Conservation (phyloP, 805 yeast species). For the Metschnikowia arizonensis region DNA sequence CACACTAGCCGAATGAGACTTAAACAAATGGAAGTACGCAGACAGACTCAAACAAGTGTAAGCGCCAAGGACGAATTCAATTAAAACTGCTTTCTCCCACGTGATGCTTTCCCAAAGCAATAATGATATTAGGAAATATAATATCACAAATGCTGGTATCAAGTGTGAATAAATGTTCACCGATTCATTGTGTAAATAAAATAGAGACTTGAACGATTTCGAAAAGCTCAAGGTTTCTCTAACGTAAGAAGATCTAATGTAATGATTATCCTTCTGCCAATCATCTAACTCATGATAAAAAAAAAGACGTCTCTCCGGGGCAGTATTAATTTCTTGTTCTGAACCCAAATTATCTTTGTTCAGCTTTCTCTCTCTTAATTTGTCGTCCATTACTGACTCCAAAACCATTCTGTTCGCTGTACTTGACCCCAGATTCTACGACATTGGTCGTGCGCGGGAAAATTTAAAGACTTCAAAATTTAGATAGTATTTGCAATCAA, state of each 20-base stretch:
- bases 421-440: neutral
- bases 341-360: neutral
- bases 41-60: slow-evolving; percentile 58
- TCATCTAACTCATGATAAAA: slow-evolving; percentile 57
- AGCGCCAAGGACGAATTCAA: slow-evolving; percentile 55
- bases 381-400: neutral
- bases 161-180: slow-evolving; percentile 69
- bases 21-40: slow-evolving; percentile 62
- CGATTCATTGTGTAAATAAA: slow-evolving; percentile 64
- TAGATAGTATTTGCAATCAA: neutral
- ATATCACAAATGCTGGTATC: slow-evolving; percentile 35
- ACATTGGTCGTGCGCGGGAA: neutral
- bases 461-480: neutral
- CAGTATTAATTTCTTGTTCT: neutral
- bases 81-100: slow-evolving; percentile 48
- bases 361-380: neutral
- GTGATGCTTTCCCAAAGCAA: neutral
- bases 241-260: slow-evolving; percentile 61
- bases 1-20: slow-evolving; percentile 58
- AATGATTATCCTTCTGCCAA: slow-evolving; percentile 76
- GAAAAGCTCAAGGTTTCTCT: slow-evolving; percentile 47
- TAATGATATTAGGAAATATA: neutral
- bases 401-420: neutral
- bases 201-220: slow-evolving; percentile 46
- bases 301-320: slow-evolving; percentile 5